phyloP scores from a whole-genome alignment of 352 stramenopile species.

The Phytophthora macrochlamydospora region DNA sequence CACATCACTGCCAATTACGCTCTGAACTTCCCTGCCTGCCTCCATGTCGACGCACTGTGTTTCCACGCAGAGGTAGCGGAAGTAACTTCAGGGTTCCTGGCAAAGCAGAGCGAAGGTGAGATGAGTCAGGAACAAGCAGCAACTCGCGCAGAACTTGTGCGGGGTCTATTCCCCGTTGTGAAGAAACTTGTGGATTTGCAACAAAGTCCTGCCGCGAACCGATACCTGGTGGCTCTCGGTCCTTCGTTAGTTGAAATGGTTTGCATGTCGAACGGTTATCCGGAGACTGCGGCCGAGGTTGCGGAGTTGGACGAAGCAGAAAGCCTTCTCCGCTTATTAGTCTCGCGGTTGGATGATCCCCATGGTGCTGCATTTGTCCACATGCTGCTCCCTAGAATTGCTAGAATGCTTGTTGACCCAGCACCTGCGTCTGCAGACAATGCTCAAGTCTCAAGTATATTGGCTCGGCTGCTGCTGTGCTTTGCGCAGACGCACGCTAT shows the following conservation, averaged over 20 bases:
- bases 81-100: constrained; percentile 25
- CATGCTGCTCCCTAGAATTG: constrained; percentile 64
- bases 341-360: constrained; percentile 50
- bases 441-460: constrained; percentile 28
- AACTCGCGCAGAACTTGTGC: constrained; percentile 35
- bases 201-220: constrained; percentile 39
- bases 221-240: constrained; percentile 53
- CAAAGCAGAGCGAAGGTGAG: constrained; percentile 13
- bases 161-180: constrained; percentile 37
- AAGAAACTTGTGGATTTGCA: constrained; percentile 53
- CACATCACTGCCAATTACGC: constrained; percentile 47
- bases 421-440: constrained; percentile 11
- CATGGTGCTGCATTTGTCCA: constrained; percentile 57
- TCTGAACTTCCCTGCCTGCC: constrained; percentile 32
- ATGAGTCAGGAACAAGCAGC: constrained; percentile 28
- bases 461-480: constrained; percentile 50
- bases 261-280: constrained; percentile 27
- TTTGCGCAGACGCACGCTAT: constrained; percentile 56
- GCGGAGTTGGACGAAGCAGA: constrained; percentile 51
- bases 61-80: constrained; percentile 50
- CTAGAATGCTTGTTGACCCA: constrained; percentile 34
- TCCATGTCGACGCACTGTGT: constrained; percentile 29
- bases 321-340: constrained; percentile 50
- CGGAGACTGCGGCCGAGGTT: constrained; percentile 24
- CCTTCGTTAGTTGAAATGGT: constrained; percentile 45